Conservation (phyloP, 1,284 basidiomycete genomes). For the Pulveroboletus sp. region DNA sequence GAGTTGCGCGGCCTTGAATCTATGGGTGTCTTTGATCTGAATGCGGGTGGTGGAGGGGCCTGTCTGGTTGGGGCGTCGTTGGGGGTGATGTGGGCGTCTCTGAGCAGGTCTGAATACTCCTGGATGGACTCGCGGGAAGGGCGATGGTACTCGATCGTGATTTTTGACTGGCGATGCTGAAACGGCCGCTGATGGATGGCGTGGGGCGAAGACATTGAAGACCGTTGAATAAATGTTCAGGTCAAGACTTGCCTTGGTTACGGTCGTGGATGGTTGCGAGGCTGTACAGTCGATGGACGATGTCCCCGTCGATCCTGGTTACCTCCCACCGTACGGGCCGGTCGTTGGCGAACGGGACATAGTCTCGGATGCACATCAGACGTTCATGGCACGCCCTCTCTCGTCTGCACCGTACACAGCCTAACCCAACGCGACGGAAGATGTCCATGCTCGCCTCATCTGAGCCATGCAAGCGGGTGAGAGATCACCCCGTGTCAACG, state of each 20-base stretch:
- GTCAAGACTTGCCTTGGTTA: neutral
- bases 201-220: neutral
- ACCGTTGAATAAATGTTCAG: no score
- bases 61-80: slow-evolving; percentile 47
- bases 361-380: no score
- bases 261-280: neutral
- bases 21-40: slow-evolving; percentile 40
- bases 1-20: slow-evolving; percentile 47
- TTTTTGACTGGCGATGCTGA: slow-evolving; percentile 52
- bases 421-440: no score
- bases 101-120: slow-evolving; percentile 68
- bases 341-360: no score
- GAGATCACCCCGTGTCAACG: no score
- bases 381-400: no score
- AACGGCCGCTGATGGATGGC: slow-evolving; percentile 36
- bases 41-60: slow-evolving; percentile 51
- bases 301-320: no score
- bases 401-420: no score
- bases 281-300: neutral
- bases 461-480: no score
- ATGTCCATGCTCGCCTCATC: no score
- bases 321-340: no score
- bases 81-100: slow-evolving; percentile 52
- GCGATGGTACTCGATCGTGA: slow-evolving; percentile 70
- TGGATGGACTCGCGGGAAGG: slow-evolving; percentile 64